Conservation (phyloP, 192 early-diverging fungal genomes). For the Backusella circina region DNA sequence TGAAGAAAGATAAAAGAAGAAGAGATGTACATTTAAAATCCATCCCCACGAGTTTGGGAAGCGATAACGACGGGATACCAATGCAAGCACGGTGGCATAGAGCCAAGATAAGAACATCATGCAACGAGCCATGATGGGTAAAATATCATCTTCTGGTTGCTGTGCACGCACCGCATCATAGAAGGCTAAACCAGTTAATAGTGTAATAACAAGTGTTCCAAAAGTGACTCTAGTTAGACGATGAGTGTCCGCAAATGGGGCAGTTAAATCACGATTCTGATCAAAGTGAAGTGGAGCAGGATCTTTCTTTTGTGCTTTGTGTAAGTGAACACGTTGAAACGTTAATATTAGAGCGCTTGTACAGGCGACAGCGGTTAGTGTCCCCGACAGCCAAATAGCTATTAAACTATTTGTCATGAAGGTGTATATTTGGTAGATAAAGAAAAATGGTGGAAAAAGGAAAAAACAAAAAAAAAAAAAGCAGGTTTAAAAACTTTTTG, state of each 20-base stretch:
- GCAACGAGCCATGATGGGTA: neutral
- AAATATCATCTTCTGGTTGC: neutral
- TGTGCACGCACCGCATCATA: neutral
- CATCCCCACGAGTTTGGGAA: conserved; percentile 29
- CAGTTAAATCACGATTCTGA: neutral
- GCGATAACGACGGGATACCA: conserved; percentile 20
- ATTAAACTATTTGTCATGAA: neutral
- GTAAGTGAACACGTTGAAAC: neutral
- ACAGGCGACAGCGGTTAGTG: neutral
- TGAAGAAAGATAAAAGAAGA: conserved; percentile 2
- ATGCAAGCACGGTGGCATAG: conserved; percentile 17
- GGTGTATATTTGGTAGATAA: neutral
- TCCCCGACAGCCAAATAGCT: conserved; percentile 5
- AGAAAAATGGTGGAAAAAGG: neutral
- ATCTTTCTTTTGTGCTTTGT: conserved; percentile 4
- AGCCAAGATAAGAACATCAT: conserved; percentile 18
- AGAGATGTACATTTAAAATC: conserved; percentile 36
- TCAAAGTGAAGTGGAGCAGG: conserved; percentile 4
- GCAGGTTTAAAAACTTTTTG: neutral
- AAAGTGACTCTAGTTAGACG: neutral
- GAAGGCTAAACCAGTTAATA: neutral
- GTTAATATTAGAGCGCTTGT: conserved; percentile 4
- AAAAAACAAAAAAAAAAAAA: neutral
- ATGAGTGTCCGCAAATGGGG: neutral
- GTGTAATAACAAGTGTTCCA: neutral